These are phyloP conservation scores for Blastobotrys muscicola DNA, from an alignment of 805 yeast species.

Conservation along the genomic window DNA sequence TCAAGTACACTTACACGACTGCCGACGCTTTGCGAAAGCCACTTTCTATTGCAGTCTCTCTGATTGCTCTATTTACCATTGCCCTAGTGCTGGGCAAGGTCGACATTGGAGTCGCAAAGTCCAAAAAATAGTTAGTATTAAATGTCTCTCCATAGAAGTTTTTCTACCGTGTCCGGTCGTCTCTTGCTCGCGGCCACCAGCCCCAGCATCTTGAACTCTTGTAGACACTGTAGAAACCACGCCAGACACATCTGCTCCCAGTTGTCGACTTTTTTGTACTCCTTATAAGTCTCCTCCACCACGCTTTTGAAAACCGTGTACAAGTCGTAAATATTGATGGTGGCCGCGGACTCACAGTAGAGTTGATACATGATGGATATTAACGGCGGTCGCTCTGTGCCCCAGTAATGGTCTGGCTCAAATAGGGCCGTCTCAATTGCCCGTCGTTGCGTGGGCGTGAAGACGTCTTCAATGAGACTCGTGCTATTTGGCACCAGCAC, in stretches of 20 bases:
- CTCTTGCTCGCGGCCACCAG: constrained; percentile 49
- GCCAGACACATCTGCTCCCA: constrained; percentile 61
- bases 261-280: constrained; percentile 28
- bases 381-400: constrained; percentile 33
- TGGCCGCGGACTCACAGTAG: constrained; percentile 69
- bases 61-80: constrained; percentile 52
- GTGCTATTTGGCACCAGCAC: constrained; percentile 32
- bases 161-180: constrained; percentile 59
- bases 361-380: constrained; percentile 51
- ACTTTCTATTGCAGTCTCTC: constrained; percentile 48
- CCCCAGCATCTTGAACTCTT: constrained; percentile 63
- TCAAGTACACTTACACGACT: constrained; percentile 54
- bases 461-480: constrained; percentile 27
- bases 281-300: constrained; percentile 10
- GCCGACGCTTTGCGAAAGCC: constrained; percentile 56
- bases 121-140: constrained; percentile 18
- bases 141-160: constrained; percentile 60
- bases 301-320: constrained; percentile 46
- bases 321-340: constrained; percentile 59
- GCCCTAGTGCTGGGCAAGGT: constrained; percentile 40
- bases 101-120: constrained; percentile 30
- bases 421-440: constrained; percentile 33
- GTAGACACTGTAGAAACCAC: constrained; percentile 67
- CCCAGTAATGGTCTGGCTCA: constrained; percentile 30
- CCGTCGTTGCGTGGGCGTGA: constrained; percentile 38